Percentiles rank a stretch among this genome's conserved stretches.
Conservation (phyloP, 208 protist genomes). For the Wallacemonas sp. region DNA sequence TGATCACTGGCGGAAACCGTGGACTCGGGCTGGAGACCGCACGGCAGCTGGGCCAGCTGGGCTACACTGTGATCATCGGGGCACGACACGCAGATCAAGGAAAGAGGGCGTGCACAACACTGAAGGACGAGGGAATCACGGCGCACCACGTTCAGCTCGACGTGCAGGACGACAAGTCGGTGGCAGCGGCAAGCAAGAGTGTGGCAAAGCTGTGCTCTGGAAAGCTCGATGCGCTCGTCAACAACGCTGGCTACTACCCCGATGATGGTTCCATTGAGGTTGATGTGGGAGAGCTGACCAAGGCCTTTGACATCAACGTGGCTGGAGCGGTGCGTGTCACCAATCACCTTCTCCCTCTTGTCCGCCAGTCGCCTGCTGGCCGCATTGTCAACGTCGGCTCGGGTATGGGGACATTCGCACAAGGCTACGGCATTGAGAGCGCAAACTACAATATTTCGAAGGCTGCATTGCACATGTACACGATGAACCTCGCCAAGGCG, state of each 20-base stretch:
- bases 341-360: slow-evolving; percentile 63
- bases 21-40: slow-evolving; percentile 81
- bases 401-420: slow-evolving; percentile 52
- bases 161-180: slow-evolving; percentile 43
- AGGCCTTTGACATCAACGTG: slow-evolving; percentile 67
- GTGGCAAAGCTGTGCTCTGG: slow-evolving; percentile 39
- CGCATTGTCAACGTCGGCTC: slow-evolving; percentile 81
- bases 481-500: slow-evolving; percentile 54
- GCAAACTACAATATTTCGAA: slow-evolving; percentile 66
- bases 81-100: slow-evolving; percentile 36
- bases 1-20: slow-evolving; percentile 83
- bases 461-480: slow-evolving; percentile 83
- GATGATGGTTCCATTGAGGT: slow-evolving; percentile 24
- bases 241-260: slow-evolving; percentile 56
- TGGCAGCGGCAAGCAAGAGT: slow-evolving; percentile 35
- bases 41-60: slow-evolving; percentile 50
- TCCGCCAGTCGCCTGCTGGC: slow-evolving; percentile 52
- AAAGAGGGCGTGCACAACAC: slow-evolving; percentile 37
- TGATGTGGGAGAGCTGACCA: slow-evolving; percentile 32
- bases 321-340: slow-evolving; percentile 52
- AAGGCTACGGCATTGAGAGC: slow-evolving; percentile 20
- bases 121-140: slow-evolving; percentile 31
- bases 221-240: slow-evolving; percentile 69
- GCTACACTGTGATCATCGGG: slow-evolving; percentile 69
- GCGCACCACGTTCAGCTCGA: slow-evolving; percentile 46